phyloP scores from a whole-genome alignment of 495 filamentous ascomycete genomes.

The Cladorrhinum samala region DNA sequence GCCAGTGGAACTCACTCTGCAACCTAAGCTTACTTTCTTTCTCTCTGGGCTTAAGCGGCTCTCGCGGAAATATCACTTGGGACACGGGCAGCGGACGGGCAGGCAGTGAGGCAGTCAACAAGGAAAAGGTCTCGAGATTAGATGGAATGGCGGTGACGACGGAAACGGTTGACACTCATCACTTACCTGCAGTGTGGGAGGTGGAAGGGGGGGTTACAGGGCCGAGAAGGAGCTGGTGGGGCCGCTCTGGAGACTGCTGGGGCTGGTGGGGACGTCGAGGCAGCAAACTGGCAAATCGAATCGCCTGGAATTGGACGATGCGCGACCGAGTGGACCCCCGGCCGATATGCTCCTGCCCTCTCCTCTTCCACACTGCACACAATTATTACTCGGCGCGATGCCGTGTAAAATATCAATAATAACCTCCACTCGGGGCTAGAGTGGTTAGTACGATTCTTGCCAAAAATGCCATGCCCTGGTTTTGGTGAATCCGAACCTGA shows the following conservation, averaged over 20 bases:
- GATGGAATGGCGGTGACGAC: constrained; percentile 35
- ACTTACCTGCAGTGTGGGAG: no score
- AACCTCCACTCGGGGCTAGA: no score
- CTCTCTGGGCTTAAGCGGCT: constrained; percentile 10
- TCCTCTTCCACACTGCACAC: not conserved
- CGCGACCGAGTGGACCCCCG: not conserved
- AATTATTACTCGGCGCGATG: not conserved
- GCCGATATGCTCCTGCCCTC: not conserved
- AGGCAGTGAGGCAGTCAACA: constrained; percentile 17
- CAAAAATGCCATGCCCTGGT: no score
- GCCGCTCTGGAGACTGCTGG: not conserved
- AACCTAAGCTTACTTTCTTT: no score
- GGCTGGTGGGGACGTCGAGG: not conserved
- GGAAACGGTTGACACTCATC: constrained; percentile 8
- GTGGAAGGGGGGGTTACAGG: not conserved
- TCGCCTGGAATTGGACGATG: not conserved
- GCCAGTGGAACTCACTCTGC: not conserved
- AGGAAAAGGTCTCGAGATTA: not conserved
- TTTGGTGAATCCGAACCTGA: no score
- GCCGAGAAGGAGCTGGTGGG: not conserved
- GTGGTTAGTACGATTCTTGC: no score
- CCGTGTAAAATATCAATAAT: not conserved
- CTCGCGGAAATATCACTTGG: not conserved
- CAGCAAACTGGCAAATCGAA: not conserved
- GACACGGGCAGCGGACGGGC: not conserved